Conservation (phyloP, 208 protist genomes). For the Strigomonas culicis region DNA sequence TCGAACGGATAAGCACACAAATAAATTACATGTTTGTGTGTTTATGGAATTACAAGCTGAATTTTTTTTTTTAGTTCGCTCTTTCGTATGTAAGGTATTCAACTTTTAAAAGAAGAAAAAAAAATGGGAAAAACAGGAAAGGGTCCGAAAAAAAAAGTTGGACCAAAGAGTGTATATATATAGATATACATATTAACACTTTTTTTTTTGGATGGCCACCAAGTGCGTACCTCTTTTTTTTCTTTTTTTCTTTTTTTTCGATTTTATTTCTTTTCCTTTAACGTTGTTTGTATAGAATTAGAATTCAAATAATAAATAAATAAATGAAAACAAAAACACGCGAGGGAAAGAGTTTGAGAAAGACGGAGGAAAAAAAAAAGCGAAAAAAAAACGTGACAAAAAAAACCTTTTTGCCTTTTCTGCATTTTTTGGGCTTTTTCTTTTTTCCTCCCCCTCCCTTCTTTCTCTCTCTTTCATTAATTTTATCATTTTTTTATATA, state of each 20-base stretch:
- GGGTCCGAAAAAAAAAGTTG: conserved; percentile 5
- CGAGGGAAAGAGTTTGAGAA: not conserved
- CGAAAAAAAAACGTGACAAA: conserved; percentile 18
- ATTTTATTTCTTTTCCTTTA: not conserved
- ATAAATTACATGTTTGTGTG: not conserved
- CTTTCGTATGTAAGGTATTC: not conserved
- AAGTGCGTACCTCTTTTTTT: not conserved
- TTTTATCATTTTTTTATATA: not conserved
- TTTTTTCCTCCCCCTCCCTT: not conserved
- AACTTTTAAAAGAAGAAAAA: conserved; percentile 2
- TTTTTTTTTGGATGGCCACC: not conserved
- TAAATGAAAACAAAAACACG: not conserved
- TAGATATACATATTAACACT: conserved; percentile 4
- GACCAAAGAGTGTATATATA: not conserved
- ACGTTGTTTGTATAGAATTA: not conserved
- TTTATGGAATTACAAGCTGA: not conserved
- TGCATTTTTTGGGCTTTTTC: not conserved
- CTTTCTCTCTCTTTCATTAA: not conserved
- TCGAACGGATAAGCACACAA: not conserved
- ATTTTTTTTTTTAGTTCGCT: not conserved
- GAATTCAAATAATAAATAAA: conserved; percentile 4
- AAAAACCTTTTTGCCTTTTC: conserved; percentile 4
- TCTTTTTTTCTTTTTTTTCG: not conserved
- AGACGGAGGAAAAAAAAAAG: conserved; percentile 1
- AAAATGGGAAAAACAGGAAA: not conserved